Base-by-base conservation (phyloP, 2,329 filamentous ascomycete genomes). In the Trichoderma atrobrunneum region DNA sequence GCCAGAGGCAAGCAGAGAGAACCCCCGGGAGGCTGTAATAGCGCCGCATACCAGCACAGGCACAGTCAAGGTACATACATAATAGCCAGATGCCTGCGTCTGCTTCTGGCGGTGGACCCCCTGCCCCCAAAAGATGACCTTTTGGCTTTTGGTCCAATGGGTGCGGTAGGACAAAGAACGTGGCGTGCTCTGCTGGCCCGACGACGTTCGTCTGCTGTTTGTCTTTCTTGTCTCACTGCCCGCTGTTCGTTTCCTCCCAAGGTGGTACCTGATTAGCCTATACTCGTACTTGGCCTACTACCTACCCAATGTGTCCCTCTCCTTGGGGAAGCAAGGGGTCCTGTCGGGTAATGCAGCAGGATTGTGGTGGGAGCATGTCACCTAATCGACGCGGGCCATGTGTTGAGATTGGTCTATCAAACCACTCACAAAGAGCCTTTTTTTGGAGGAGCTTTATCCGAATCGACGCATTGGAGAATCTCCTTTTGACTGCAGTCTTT, bases 101-200 rank as follows among this genome's bases (percentile, higher is more conserved):
- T 32, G 39, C 56, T 14, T 43, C 36, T 43, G 16, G 39, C 59
- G 28, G 68, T 70, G 59, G 59, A 26, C 8, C 60, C 60, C 24
- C 10, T 70, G 39, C 67, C 11, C 66, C 62, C 24, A 51, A 32
- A 39, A n/a, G 39, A 62, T 43, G 57, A 54, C 48, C 11, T 43
- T 60, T 56, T 59, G 16, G 54, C 18, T 14, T 51, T 60, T 39
- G 54, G 43, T 70, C 71, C 71, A 72, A 72, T 72, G 26, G 48
- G 66, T 68, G 65, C 43, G 48, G 39, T 48, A n/a, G 56, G 65
- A 70, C 57, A 54, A 54, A 62, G 57, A 72, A 72, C 71, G 71
- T 72, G 71, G 71, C 57, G 21, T 62, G 32, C 65, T 69, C 43
- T 39, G 64, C 54, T 59, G 70, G 63, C 51, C 26, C 16, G 57